These are phyloP conservation scores for Jasminum sambac DNA, from an alignment of 257 asterid genomes.

Conservation along the genomic window DNA sequence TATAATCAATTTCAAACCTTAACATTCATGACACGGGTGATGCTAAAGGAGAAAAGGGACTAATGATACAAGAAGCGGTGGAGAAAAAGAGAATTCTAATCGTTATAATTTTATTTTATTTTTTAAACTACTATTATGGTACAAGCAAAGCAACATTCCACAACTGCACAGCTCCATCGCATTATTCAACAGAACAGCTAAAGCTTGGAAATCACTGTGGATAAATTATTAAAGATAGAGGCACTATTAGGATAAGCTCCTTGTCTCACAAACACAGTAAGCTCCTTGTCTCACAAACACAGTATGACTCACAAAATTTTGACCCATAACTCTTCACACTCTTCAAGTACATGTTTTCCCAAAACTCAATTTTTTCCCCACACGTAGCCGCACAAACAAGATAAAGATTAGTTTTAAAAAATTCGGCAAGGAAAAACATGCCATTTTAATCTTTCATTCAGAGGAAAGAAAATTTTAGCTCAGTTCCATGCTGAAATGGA, in stretches of 20 bases:
- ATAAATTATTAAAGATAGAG: constrained; percentile 7
- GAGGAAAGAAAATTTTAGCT: background rate
- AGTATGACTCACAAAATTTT: background rate
- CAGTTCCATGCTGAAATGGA: background rate
- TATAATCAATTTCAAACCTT: constrained; percentile 24
- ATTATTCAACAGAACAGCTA: constrained; percentile 5
- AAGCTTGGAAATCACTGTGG: constrained; percentile 16
- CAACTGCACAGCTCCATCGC: constrained; percentile 13
- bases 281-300: background rate
- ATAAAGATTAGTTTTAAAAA: background rate
- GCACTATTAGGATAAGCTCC: background rate
- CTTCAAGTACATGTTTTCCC: too few relatives aligned
- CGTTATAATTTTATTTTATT: too few relatives aligned
- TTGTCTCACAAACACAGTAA: background rate
- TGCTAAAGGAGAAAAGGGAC: background rate
- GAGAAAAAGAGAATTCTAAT: constrained; percentile 9
- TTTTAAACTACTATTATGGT: background rate
- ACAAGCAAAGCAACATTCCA: constrained; percentile 6
- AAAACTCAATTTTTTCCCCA: background rate
- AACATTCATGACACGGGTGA: constrained; percentile 3
- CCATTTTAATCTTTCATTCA: background rate
- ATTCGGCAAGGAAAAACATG: background rate
- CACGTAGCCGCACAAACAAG: background rate
- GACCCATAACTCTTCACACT: too few relatives aligned
- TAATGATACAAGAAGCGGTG: constrained; percentile 3